Conservation (phyloP, 1,139 yeast species). For the Magnusiomyces suaveolens region DNA sequence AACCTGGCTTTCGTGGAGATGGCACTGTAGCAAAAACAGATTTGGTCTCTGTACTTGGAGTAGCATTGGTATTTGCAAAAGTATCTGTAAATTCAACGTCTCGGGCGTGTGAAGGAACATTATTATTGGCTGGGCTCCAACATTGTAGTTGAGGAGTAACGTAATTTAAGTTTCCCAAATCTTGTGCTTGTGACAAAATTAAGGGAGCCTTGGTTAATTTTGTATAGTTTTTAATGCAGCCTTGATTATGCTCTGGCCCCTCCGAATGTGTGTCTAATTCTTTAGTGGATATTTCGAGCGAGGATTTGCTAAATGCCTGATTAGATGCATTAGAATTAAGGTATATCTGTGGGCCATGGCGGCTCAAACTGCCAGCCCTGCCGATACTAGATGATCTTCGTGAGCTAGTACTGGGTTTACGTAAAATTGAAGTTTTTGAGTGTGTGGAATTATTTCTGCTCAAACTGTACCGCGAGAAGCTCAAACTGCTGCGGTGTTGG, state of each 20-base stretch:
- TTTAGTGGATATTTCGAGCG: not conserved
- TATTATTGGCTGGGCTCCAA: too few relatives aligned
- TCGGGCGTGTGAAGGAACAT: too few relatives aligned
- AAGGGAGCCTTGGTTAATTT: not conserved
- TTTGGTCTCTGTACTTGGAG: not conserved
- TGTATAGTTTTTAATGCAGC: not conserved
- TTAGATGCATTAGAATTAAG: not conserved
- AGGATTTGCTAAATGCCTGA: not conserved
- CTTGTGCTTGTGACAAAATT: too few relatives aligned
- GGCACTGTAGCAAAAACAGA: not conserved
- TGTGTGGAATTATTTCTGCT: constrained; percentile 31
- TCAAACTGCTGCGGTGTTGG: constrained; percentile 14
- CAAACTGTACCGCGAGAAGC: constrained; percentile 21
- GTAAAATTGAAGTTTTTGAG: constrained; percentile 26
- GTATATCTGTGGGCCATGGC: not conserved
- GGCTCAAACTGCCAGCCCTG: not conserved
- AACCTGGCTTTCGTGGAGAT: not conserved
- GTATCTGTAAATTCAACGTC: too few relatives aligned
- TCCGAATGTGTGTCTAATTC: not conserved
- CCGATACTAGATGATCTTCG: constrained; percentile 4
- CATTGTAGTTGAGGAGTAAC: too few relatives aligned
- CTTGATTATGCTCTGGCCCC: not conserved
- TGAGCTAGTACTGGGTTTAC: constrained; percentile 1
- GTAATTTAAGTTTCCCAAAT: too few relatives aligned
- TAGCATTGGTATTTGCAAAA: too few relatives aligned